phyloP scores from a whole-genome alignment of 2,329 filamentous ascomycete genomes.

The Tothia fuscella region DNA sequence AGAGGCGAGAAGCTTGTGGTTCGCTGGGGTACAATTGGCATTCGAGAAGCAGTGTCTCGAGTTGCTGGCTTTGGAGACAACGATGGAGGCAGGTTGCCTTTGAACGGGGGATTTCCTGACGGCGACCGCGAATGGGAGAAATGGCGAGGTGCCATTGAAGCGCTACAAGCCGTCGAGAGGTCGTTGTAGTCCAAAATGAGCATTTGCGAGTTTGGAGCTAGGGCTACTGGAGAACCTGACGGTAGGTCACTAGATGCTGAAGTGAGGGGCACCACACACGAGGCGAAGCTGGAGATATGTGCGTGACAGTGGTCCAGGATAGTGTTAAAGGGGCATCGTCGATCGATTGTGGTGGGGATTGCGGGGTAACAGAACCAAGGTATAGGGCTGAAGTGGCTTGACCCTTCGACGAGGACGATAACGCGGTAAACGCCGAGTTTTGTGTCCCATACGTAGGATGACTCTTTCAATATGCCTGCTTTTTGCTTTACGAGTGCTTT shows the following conservation, averaged over 20 bases:
- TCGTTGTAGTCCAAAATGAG: background rate
- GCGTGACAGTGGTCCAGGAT: too few relatives aligned
- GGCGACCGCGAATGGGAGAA: slow-evolving; percentile 45
- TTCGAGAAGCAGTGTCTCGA: slow-evolving; percentile 51
- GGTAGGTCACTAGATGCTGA: background rate
- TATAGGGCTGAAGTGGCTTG: too few relatives aligned
- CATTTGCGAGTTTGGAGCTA: background rate
- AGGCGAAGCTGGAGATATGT: too few relatives aligned
- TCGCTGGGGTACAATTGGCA: slow-evolving; percentile 48
- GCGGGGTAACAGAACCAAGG: too few relatives aligned
- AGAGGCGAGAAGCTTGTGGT: slow-evolving; percentile 50
- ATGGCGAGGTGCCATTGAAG: slow-evolving; percentile 16
- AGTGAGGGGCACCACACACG: too few relatives aligned
- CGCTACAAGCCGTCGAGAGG: slow-evolving; percentile 3
- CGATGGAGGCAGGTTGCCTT: slow-evolving; percentile 48
- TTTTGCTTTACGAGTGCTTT: too few relatives aligned
- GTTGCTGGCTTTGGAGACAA: slow-evolving; percentile 45
- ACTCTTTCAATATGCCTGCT: too few relatives aligned
- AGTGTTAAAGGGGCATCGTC: too few relatives aligned
- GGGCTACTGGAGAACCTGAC: background rate
- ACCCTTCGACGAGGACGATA: too few relatives aligned
- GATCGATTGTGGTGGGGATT: too few relatives aligned
- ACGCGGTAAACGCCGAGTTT: too few relatives aligned
- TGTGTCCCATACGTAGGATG: too few relatives aligned
- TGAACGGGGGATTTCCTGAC: slow-evolving; percentile 45